phyloP scores from a whole-genome alignment of 2,329 filamentous ascomycete genomes.

The Claviceps quebecensis region DNA sequence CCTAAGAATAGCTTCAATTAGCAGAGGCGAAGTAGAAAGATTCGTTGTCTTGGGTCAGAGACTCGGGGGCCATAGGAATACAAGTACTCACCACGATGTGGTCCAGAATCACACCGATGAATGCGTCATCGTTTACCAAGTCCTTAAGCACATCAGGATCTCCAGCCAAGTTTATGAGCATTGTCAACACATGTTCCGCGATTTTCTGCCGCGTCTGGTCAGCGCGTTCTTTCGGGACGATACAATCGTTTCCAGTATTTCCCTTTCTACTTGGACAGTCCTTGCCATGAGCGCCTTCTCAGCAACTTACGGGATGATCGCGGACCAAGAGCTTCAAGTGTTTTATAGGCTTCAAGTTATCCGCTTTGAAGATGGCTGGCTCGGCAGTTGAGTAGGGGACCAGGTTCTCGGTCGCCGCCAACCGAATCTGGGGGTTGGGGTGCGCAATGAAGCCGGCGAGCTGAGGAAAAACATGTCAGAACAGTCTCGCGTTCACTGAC shows the following conservation, averaged over 20 bases:
- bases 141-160: conserved; percentile 62
- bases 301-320: conserved; percentile 58
- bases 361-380: conserved; percentile 69
- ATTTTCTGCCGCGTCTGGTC: conserved; percentile 46
- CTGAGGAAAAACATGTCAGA: conserved; percentile 26
- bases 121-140: conserved; percentile 65
- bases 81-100: conserved; percentile 52
- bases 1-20: conserved; percentile 26
- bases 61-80: background rate
- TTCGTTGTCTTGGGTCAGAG: background rate
- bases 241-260: no score
- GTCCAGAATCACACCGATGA: conserved; percentile 58
- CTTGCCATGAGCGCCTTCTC: background rate
- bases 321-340: conserved; percentile 77
- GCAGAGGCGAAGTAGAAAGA: background rate
- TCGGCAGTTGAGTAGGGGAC: conserved; percentile 67
- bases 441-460: conserved; percentile 88
- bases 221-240: background rate
- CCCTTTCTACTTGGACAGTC: no score
- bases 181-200: conserved; percentile 81
- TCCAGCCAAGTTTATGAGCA: conserved; percentile 73
- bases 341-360: conserved; percentile 64
- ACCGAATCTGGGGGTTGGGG: conserved; percentile 79
- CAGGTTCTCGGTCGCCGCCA: conserved; percentile 73
- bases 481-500: background rate